A percentile compares a stretch with the other conserved stretches of the same genome.
Evolutionary conservation across 2,329 filamentous ascomycete genomes (phyloP).

Genomic region (Tolypocladium tundrense): DNA sequence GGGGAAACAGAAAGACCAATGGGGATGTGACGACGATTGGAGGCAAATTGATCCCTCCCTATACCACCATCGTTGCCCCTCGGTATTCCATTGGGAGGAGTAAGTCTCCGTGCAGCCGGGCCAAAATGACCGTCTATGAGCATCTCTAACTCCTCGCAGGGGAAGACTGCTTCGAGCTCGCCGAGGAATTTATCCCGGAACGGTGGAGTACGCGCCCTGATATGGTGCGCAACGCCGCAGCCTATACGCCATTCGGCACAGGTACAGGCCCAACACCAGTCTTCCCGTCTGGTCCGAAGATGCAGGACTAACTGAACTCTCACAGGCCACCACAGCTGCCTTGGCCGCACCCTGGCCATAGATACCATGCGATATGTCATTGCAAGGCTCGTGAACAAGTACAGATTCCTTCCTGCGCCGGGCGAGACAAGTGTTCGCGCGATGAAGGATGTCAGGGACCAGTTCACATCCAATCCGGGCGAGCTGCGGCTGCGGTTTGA

Average conservation of each 20-base stretch:
- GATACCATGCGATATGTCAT: neutral
- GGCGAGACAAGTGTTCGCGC: neutral
- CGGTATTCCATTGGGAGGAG: slow-evolving; percentile 10
- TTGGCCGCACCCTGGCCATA: neutral
- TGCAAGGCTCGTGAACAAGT: neutral
- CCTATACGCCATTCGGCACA: slow-evolving; percentile 22
- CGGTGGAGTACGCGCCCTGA: slow-evolving; percentile 23
- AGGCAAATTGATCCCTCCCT: slow-evolving; percentile 8
- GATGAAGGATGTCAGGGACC: neutral
- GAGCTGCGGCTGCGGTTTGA: neutral
- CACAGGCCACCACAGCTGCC: neutral
- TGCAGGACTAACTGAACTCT: neutral
- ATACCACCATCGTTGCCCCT: slow-evolving; percentile 9
- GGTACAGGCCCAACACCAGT: slow-evolving; percentile 4
- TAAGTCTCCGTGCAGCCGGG: slow-evolving; percentile 20
- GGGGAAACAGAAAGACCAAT: slow-evolving; percentile 8
- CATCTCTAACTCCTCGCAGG: slow-evolving; percentile 4
- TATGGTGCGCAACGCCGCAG: slow-evolving; percentile 18
- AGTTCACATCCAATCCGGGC: neutral
- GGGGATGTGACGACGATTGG: slow-evolving; percentile 8
- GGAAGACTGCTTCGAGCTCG: slow-evolving; percentile 16
- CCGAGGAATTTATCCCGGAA: slow-evolving; percentile 24
- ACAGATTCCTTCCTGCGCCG: neutral
- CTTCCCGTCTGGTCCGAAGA: neutral
- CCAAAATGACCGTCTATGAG: neutral